A percentile compares a stretch with the other conserved stretches of the same genome.
These are phyloP conservation scores for Rhododendron ovatum DNA, from an alignment of 148 eudicot species.

Conservation along the genomic window DNA sequence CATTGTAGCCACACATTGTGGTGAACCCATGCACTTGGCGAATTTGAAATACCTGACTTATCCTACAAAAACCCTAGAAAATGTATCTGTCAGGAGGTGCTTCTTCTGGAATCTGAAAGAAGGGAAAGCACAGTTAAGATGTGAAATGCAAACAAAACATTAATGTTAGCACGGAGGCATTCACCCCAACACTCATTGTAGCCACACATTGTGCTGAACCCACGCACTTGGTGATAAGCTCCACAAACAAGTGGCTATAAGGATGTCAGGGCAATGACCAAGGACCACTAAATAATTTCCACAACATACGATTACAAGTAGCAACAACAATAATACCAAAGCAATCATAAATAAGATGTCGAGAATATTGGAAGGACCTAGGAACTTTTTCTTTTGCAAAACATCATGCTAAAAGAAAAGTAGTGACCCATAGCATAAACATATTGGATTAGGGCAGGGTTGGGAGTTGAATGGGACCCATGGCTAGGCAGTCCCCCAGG, in stretches of 20 bases:
- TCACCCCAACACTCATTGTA: not conserved
- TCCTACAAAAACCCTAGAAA: conserved; percentile 6
- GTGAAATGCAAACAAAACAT: not conserved
- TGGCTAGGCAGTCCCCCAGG: not conserved
- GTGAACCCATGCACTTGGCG: not conserved
- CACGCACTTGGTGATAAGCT: not conserved
- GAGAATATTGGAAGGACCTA: not conserved
- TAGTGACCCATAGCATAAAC: too few relatives aligned
- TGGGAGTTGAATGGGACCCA: not conserved
- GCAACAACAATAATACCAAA: not conserved
- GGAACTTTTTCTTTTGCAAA: not conserved
- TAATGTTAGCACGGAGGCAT: not conserved
- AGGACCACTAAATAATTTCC: not conserved
- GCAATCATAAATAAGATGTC: not conserved
- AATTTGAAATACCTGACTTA: not conserved
- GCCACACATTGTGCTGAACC: not conserved
- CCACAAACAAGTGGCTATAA: not conserved
- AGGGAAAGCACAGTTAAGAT: not conserved
- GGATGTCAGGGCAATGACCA: not conserved
- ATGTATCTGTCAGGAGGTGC: conserved; percentile 38
- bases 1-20: not conserved
- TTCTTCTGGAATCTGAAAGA: conserved; percentile 38
- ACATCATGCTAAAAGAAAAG: not conserved
- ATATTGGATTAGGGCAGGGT: not conserved
- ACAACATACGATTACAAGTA: not conserved